These are phyloP conservation scores for Linnemannia zychae DNA, from an alignment of 192 early-diverging fungal species.

Conservation along the genomic window DNA sequence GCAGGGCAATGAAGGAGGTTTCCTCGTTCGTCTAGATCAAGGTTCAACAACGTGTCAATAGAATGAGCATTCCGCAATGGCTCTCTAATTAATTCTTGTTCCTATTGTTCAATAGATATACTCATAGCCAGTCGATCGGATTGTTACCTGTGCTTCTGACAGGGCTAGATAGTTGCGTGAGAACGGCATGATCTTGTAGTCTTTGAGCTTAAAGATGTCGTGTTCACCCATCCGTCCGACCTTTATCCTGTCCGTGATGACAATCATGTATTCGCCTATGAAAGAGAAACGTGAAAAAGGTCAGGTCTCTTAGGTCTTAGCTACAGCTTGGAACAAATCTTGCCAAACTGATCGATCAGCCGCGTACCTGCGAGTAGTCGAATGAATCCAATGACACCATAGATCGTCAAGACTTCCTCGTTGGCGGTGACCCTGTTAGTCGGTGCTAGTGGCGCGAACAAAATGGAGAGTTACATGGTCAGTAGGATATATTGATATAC, in stretches of 20 bases:
- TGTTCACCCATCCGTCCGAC: slow-evolving; percentile 72
- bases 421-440: slow-evolving; percentile 54
- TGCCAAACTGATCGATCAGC: background rate
- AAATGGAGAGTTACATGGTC: background rate
- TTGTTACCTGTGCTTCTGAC: slow-evolving; percentile 60
- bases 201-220: slow-evolving; percentile 76
- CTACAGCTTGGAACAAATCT: background rate
- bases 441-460: slow-evolving; percentile 7
- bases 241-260: slow-evolving; percentile 75
- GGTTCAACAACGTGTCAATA: background rate
- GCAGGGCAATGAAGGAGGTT: slow-evolving; percentile 58
- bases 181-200: slow-evolving; percentile 66
- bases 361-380: slow-evolving; percentile 72
- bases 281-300: background rate
- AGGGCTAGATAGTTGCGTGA: slow-evolving; percentile 53
- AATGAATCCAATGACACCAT: slow-evolving; percentile 82
- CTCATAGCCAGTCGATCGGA: background rate
- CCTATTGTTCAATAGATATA: background rate
- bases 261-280: slow-evolving; percentile 85
- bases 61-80: background rate
- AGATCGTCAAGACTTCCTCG: slow-evolving; percentile 68
- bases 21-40: slow-evolving; percentile 64
- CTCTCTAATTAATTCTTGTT: background rate
- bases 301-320: background rate
- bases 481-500: background rate